Evolutionary conservation across 2,329 filamentous ascomycete genomes (phyloP).

Genomic region (Claviceps fusiformis): DNA sequence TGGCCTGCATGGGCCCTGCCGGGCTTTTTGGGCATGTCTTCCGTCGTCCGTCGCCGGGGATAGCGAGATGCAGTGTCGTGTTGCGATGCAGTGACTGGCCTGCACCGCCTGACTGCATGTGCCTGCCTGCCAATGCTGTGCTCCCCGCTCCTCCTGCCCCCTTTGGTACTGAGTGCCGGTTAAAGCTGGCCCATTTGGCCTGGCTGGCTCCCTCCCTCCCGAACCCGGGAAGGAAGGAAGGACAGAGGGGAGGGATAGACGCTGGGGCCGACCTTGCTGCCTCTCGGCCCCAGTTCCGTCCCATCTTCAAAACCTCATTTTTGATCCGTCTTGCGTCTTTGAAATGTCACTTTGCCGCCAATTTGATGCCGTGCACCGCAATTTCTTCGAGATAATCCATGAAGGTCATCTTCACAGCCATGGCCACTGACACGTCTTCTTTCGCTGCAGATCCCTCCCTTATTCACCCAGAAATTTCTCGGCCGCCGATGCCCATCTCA

Average conservation of each 20-base stretch:
- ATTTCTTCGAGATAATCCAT: too few relatives aligned
- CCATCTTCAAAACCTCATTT: not conserved
- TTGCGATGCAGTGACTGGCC: too few relatives aligned
- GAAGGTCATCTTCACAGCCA: not conserved
- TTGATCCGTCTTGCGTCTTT: not conserved
- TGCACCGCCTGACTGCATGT: too few relatives aligned
- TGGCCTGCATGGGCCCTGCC: not conserved
- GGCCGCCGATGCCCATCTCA: conserved; percentile 30
- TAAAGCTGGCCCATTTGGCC: not conserved
- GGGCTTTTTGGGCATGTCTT: too few relatives aligned
- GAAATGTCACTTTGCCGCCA: not conserved
- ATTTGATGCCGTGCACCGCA: not conserved
- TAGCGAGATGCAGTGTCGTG: too few relatives aligned
- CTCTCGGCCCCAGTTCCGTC: not conserved
- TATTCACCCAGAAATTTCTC: conserved; percentile 40
- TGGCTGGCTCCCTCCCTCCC: not conserved
- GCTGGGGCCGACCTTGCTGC: not conserved
- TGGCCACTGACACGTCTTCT: conserved; percentile 21
- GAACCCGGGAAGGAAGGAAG: too few relatives aligned
- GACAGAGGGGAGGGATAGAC: not conserved
- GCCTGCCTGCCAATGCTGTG: not conserved
- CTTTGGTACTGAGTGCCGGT: not conserved
- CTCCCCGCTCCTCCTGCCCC: not conserved
- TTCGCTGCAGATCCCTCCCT: conserved; percentile 36
- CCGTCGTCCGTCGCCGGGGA: too few relatives aligned